Evolutionary conservation across 768 basidiomycete genomes (phyloP).

Genomic region (Cytidiella melzeri): DNA sequence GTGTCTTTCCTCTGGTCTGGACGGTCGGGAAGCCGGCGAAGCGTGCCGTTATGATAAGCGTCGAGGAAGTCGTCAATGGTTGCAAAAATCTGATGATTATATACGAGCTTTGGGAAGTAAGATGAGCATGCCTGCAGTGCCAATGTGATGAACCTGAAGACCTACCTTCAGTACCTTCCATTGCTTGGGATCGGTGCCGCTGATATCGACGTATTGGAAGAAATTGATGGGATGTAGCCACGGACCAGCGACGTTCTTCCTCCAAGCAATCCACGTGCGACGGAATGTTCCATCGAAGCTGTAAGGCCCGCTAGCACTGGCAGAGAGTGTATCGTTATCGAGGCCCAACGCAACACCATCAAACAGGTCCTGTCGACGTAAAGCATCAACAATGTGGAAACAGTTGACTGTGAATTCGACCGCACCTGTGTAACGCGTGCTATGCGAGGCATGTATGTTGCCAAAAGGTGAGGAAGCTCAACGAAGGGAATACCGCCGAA

Average conservation of each 20-base stretch:
- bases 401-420: conserved; percentile 5
- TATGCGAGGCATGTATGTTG: conserved; percentile 30
- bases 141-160: background rate
- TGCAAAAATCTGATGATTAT: conserved; percentile 53
- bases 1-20: conserved; percentile 29
- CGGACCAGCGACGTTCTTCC: conserved; percentile 41
- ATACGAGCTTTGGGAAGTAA: conserved; percentile 54
- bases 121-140: too few relatives aligned
- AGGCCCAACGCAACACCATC: conserved; percentile 37
- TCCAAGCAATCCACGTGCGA: conserved; percentile 46
- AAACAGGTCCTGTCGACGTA: conserved; percentile 40
- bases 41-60: conserved; percentile 48
- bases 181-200: conserved; percentile 42
- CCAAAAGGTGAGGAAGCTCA: conserved; percentile 29
- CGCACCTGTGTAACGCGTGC: conserved; percentile 37
- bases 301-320: conserved; percentile 42
- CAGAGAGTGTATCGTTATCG: conserved; percentile 43
- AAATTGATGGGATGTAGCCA: conserved; percentile 52
- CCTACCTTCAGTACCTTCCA: conserved; percentile 51
- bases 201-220: conserved; percentile 52
- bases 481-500: conserved; percentile 21
- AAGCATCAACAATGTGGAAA: background rate
- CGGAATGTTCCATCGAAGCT: conserved; percentile 58
- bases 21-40: conserved; percentile 34
- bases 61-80: conserved; percentile 42